Conservation (phyloP, 805 yeast genomes). For the Ogataea minuta region DNA sequence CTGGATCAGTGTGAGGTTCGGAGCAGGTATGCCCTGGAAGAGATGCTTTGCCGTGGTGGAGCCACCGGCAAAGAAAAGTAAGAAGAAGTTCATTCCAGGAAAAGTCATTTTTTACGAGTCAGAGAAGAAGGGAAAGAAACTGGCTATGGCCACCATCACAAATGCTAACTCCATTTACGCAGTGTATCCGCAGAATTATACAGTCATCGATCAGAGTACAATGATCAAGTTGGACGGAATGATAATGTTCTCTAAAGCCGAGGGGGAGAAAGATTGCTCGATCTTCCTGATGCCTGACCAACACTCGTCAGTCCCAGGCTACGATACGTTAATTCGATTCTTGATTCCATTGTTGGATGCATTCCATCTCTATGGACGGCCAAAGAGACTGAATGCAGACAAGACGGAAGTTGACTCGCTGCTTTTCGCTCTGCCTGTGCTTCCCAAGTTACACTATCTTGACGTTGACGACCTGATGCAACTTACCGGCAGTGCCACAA, state of each 20-base stretch:
- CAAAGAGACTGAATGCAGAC: constrained; percentile 70
- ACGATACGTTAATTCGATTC: constrained; percentile 81
- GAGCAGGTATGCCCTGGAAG: constrained; percentile 98
- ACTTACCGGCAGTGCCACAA: constrained; percentile 35
- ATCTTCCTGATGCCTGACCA: constrained; percentile 81
- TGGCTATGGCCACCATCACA: constrained; percentile 76
- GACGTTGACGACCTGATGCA: constrained; percentile 58
- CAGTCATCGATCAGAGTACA: constrained; percentile 81
- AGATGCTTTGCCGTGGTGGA: constrained; percentile 88
- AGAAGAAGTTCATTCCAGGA: constrained; percentile 54
- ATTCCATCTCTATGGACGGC: constrained; percentile 79
- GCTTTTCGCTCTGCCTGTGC: constrained; percentile 78
- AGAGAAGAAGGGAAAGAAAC: constrained; percentile 70
- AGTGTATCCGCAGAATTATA: constrained; percentile 83
- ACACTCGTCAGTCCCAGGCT: constrained; percentile 80
- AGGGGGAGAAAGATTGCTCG: constrained; percentile 52
- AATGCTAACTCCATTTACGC: constrained; percentile 77
- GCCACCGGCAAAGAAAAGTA: constrained; percentile 53
- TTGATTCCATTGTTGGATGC: constrained; percentile 73
- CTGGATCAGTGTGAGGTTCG: constrained; percentile 93
- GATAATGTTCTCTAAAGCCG: constrained; percentile 56
- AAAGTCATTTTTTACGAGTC: constrained; percentile 76
- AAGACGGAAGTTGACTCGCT: constrained; percentile 63
- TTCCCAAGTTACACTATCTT: constrained; percentile 73
- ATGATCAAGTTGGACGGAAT: constrained; percentile 87